phyloP scores from a whole-genome alignment of 2,329 filamentous ascomycete genomes.

The Beauveria bassiana region DNA sequence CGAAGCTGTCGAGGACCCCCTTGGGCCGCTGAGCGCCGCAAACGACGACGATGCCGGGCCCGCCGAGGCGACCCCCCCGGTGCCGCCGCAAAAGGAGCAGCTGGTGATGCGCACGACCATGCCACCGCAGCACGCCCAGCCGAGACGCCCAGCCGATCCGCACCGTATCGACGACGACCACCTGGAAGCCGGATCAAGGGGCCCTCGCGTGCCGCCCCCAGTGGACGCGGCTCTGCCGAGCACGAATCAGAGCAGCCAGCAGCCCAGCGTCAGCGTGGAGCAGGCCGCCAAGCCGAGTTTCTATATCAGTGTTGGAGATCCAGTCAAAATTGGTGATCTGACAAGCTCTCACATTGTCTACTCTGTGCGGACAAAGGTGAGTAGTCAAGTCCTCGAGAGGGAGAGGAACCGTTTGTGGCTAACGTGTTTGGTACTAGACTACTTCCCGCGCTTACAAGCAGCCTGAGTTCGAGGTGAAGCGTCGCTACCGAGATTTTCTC shows the following conservation, averaged over 20 bases:
- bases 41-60: constrained; percentile 37
- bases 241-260: constrained; percentile 43
- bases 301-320: constrained; percentile 86
- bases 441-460: constrained; percentile 93
- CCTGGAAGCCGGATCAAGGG: constrained; percentile 37
- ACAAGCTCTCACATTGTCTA: constrained; percentile 98
- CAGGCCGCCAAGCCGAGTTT: constrained; percentile 90
- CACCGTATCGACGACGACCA: constrained; percentile 68
- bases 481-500: constrained; percentile 91
- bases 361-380: constrained; percentile 84
- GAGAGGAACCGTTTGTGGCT: not conserved
- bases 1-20: constrained; percentile 67
- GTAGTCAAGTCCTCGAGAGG: not conserved
- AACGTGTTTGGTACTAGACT: constrained; percentile 48
- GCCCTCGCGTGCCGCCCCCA: constrained; percentile 59
- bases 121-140: constrained; percentile 33
- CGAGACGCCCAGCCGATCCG: constrained; percentile 42
- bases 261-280: constrained; percentile 82
- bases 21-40: constrained; percentile 67
- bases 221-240: constrained; percentile 51
- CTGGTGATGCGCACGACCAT: constrained; percentile 53
- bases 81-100: constrained; percentile 60
- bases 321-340: constrained; percentile 94
- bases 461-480: constrained; percentile 84
- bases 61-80: constrained; percentile 51